Evolutionary conservation across 2,329 filamentous ascomycete species (phyloP).

Genomic region (Fusarium siculi): DNA sequence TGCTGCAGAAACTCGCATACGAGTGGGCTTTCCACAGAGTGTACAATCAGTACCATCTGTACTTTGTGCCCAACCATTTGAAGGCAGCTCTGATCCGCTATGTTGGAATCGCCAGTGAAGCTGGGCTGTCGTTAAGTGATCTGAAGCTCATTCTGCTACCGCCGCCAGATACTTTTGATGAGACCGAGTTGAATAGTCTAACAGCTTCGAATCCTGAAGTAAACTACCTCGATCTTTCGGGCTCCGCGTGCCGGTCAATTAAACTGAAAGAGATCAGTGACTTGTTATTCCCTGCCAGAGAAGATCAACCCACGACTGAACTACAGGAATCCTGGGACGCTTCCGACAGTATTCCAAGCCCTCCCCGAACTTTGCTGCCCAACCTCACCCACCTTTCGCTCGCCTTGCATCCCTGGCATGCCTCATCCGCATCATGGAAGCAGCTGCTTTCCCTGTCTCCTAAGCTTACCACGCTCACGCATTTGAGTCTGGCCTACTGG

Average conservation of each 20-base stretch:
- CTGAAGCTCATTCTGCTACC: constrained; percentile 59
- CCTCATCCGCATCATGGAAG: constrained; percentile 63
- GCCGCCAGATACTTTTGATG: constrained; percentile 41
- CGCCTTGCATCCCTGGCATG: constrained; percentile 54
- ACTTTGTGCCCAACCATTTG: constrained; percentile 63
- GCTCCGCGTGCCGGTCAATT: constrained; percentile 62
- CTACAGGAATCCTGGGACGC: constrained; percentile 66
- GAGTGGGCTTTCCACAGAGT: constrained; percentile 66
- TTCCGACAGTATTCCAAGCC: constrained; percentile 46
- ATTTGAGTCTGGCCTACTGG: constrained; percentile 71
- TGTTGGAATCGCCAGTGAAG: constrained; percentile 56
- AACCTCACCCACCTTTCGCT: constrained; percentile 71
- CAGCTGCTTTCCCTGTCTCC: constrained; percentile 65
- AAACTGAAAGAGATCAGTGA: constrained; percentile 63
- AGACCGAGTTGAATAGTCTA: constrained; percentile 43
- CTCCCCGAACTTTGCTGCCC: constrained; percentile 59
- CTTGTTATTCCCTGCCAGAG: constrained; percentile 58
- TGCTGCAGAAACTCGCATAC: constrained; percentile 60
- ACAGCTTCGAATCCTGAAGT: constrained; percentile 50
- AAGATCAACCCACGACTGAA: constrained; percentile 34
- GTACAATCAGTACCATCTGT: constrained; percentile 68
- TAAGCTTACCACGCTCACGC: constrained; percentile 65
- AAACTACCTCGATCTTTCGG: constrained; percentile 64
- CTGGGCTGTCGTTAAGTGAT: constrained; percentile 62
- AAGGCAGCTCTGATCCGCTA: constrained; percentile 63